These are phyloP conservation scores for Baudoinia panamericana DNA, from an alignment of 495 filamentous ascomycete genomes.

Conservation along the genomic window DNA sequence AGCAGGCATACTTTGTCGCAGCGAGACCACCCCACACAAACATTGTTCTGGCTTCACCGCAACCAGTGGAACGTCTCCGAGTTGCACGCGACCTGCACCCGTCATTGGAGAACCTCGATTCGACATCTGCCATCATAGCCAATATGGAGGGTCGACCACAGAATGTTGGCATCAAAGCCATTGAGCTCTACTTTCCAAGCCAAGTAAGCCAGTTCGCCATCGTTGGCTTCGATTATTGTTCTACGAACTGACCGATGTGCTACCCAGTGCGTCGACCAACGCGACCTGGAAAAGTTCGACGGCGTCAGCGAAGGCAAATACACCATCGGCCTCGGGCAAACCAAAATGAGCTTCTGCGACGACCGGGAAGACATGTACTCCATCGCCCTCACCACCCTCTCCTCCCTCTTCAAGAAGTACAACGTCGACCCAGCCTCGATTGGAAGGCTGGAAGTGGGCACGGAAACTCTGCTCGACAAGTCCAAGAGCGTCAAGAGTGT, in stretches of 20 bases:
- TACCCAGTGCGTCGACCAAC: conserved; percentile 83
- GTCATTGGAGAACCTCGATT: neutral
- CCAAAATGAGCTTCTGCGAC: conserved; percentile 99
- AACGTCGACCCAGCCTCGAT: conserved; percentile 80
- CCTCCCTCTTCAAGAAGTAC: conserved; percentile 85
- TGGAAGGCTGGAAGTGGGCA: conserved; percentile 92
- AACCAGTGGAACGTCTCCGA: neutral
- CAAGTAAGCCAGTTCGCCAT: conserved; percentile 53
- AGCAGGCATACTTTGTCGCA: too few relatives aligned
- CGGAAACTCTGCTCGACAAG: conserved; percentile 97
- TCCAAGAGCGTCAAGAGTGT: conserved; percentile 99
- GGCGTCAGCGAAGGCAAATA: conserved; percentile 90
- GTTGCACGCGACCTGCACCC: conserved; percentile 5
- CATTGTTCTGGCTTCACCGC: conserved; percentile 7
- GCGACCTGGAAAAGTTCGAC: conserved; percentile 95
- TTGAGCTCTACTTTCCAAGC: conserved; percentile 95
- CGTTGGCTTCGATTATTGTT: too few relatives aligned
- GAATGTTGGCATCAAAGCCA: conserved; percentile 99
- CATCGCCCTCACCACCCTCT: conserved; percentile 74
- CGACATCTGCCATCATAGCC: conserved; percentile 11
- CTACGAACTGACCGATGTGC: too few relatives aligned
- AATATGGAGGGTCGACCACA: conserved; percentile 79
- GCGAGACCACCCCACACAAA: too few relatives aligned
- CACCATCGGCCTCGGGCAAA: conserved; percentile 98
- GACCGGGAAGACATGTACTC: conserved; percentile 99